Conservation (phyloP, 306 rosid genomes). For the Dryas octopetala region DNA sequence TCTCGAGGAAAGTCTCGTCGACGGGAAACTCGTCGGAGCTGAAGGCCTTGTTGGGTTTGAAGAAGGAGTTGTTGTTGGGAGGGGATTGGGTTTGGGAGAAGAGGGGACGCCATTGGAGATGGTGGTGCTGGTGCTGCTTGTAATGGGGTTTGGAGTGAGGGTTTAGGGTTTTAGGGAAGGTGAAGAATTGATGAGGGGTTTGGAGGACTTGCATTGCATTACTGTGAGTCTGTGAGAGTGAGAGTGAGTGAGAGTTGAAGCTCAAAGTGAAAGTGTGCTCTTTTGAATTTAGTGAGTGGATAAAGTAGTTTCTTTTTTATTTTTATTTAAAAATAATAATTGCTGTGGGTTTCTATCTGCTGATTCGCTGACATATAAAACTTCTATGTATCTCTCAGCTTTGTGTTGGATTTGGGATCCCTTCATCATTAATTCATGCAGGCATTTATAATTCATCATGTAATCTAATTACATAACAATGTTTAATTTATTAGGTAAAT, state of each 20-base stretch:
- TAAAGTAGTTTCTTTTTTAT: background rate
- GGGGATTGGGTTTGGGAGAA: background rate
- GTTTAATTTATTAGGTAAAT: too few species aligned
- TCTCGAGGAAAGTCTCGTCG: constrained; percentile 67
- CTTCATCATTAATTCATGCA: too few species aligned
- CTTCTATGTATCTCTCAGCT: too few species aligned
- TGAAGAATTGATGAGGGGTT: constrained; percentile 47
- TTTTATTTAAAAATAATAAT: background rate
- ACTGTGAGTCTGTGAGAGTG: constrained; percentile 1
- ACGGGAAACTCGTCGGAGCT: constrained; percentile 96
- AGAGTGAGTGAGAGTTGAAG: background rate
- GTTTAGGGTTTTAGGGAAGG: constrained; percentile 65
- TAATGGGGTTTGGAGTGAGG: constrained; percentile 30
- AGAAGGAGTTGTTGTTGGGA: background rate
- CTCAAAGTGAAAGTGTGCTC: background rate
- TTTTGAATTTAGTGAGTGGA: background rate
- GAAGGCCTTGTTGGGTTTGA: constrained; percentile 29
- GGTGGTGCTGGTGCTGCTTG: background rate
- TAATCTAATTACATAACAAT: too few species aligned
- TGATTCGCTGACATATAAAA: too few species aligned
- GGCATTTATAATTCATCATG: too few species aligned
- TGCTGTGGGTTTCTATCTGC: too few species aligned
- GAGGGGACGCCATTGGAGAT: constrained; percentile 39
- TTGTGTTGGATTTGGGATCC: too few species aligned
- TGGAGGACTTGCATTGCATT: constrained; percentile 81